Evolutionary conservation across 2,329 filamentous ascomycete genomes (phyloP), one percentile per base, ranked within the genome.

Genomic region (Venturia effusa): DNA sequence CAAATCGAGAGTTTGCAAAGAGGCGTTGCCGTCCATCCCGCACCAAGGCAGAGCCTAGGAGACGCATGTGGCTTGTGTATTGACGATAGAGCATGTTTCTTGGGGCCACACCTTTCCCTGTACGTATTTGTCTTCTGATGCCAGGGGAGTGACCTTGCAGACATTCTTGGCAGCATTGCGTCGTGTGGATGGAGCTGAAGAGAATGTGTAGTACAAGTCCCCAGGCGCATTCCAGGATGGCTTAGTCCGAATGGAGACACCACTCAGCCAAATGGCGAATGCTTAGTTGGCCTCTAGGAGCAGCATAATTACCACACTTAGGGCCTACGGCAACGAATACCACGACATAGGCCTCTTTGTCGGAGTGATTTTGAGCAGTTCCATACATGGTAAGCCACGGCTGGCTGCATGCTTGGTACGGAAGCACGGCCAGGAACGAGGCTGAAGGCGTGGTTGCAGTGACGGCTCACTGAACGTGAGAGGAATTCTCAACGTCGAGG

Each of bases 181-280:
- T 43, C 37, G 6, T 60, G 59, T 40, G 34, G 22, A 37, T 40
- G 59, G 59, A 60, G 59, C 32, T 60, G 59, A 60, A 60, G 59
- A 43, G 40, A 43, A 40, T 43, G 59, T 40, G 59, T 60, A 37
- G 34, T 37, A 60, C 59, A 37, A 60, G 17, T 40, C 37, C 37
- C 40, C 59, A 60, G 59, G 59, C 59, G 59, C 59, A 60, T 60
- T 60, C 59, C 59, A 60, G 40, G 59, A 40, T 43, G 59, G 37
- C 34, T 27, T 39, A 22, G 34, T 60, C 51, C 51, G 51, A 37
- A 43, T 60, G 41, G 59, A 40, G 59, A 60, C 59, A 60, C 59
- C 34, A 43, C 40, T 13, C 59, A 60, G 43, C 59, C 59, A 60
- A 22, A 40, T 60, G 15, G 34, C 43, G 37, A 60, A 57, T 57